Evolutionary conservation across 768 basidiomycete genomes (phyloP).

Genomic region (Naganishia kalamii): DNA sequence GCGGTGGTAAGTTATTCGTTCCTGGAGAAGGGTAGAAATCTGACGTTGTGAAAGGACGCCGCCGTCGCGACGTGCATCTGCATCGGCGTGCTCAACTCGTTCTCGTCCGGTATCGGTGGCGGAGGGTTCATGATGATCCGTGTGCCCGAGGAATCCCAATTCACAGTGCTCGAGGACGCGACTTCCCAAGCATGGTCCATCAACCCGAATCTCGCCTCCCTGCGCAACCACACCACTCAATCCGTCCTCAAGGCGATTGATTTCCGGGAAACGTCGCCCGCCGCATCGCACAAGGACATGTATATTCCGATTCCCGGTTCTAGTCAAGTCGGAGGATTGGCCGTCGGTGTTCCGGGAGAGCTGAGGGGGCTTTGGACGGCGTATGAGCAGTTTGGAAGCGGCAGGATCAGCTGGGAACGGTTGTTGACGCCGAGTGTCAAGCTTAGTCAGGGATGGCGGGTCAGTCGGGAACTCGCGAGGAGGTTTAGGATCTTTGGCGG

Average conservation of each 20-base stretch:
- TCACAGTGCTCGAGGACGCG: slow-evolving; percentile 60
- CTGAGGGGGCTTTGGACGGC: slow-evolving; percentile 60
- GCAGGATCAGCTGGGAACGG: slow-evolving; percentile 66
- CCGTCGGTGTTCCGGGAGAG: slow-evolving; percentile 89
- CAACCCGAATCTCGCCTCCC: slow-evolving; percentile 10
- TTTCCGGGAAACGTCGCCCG: slow-evolving; percentile 82
- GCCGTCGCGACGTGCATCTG: slow-evolving; percentile 74
- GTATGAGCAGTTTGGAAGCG: slow-evolving; percentile 63
- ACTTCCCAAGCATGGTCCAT: slow-evolving; percentile 67
- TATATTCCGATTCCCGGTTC: slow-evolving; percentile 53
- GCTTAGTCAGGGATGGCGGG: slow-evolving; percentile 72
- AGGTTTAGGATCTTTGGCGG: slow-evolving; percentile 47
- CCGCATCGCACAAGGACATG: slow-evolving; percentile 68
- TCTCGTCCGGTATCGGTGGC: slow-evolving; percentile 56
- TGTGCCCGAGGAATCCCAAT: slow-evolving; percentile 9
- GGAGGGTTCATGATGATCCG: slow-evolving; percentile 45
- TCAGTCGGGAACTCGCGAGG: slow-evolving; percentile 67
- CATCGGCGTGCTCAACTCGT: slow-evolving; percentile 66
- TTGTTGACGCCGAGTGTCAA: slow-evolving; percentile 68
- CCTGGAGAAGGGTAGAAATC: not conserved
- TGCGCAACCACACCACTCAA: slow-evolving; percentile 46
- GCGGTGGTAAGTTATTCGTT: slow-evolving; percentile 52
- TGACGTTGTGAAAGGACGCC: slow-evolving; percentile 53
- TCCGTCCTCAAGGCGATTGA: slow-evolving; percentile 55
- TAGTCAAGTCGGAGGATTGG: slow-evolving; percentile 67